phyloP scores from a whole-genome alignment of 2,329 filamentous ascomycete species.

The Rutstroemia sp. region DNA sequence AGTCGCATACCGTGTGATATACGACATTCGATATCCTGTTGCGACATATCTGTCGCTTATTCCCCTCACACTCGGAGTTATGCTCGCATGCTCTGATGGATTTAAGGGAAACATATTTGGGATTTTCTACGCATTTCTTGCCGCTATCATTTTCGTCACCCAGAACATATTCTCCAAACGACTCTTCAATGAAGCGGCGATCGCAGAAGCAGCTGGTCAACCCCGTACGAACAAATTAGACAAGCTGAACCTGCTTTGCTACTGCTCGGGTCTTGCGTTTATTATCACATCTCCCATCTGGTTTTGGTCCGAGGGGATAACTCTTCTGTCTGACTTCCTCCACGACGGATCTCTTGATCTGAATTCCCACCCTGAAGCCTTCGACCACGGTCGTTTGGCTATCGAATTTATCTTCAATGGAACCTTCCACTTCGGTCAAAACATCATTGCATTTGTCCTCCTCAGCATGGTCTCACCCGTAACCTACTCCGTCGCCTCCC shows the following conservation, averaged over 20 bases:
- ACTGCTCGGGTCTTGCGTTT: slow-evolving; percentile 92
- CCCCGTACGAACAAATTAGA: slow-evolving; percentile 73
- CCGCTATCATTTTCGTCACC: slow-evolving; percentile 91
- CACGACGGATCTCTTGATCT: slow-evolving; percentile 70
- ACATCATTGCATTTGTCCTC: slow-evolving; percentile 88
- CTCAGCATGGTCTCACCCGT: slow-evolving; percentile 92
- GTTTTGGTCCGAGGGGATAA: slow-evolving; percentile 84
- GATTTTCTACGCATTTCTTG: slow-evolving; percentile 80
- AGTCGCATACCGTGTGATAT: slow-evolving; percentile 81
- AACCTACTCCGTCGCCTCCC: slow-evolving; percentile 89
- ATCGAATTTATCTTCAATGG: slow-evolving; percentile 97
- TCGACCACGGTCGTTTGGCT: slow-evolving; percentile 64
- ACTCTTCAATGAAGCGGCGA: slow-evolving; percentile 89
- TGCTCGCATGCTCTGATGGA: slow-evolving; percentile 89
- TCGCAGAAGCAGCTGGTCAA: slow-evolving; percentile 68
- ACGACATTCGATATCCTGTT: slow-evolving; percentile 77
- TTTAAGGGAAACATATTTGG: slow-evolving; percentile 84
- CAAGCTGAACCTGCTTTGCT: slow-evolving; percentile 93
- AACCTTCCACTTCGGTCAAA: slow-evolving; percentile 92
- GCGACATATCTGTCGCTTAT: slow-evolving; percentile 84
- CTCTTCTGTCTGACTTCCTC: slow-evolving; percentile 69
- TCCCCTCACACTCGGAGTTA: slow-evolving; percentile 90
- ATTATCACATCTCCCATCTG: slow-evolving; percentile 83
- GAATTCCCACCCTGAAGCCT: slow-evolving; percentile 49
- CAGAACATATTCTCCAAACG: slow-evolving; percentile 99